phyloP scores from a whole-genome alignment of 75 land plant species.

The Chamaecyparis obtusa region DNA sequence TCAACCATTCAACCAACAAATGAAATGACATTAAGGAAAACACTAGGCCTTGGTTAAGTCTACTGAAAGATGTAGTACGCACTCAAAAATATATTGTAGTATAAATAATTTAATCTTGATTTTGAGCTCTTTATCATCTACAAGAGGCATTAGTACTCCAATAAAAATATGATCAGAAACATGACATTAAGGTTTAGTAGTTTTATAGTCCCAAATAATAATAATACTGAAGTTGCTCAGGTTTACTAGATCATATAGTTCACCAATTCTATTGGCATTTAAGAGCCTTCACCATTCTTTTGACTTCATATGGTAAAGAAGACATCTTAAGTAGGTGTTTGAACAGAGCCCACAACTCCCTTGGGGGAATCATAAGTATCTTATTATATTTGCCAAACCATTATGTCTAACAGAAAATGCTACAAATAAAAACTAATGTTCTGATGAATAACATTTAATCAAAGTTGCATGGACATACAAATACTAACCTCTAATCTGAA shows the following conservation, averaged over 20 bases:
- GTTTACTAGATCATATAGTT: no score
- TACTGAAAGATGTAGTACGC: background rate
- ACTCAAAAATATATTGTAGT: background rate
- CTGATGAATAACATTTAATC: background rate
- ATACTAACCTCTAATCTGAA: no score
- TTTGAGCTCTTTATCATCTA: background rate
- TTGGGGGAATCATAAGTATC: background rate
- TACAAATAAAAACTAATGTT: background rate
- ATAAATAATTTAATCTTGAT: no score
- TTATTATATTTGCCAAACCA: background rate
- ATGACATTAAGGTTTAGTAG: no score
- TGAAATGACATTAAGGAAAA: background rate
- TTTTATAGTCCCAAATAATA: no score
- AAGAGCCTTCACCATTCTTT: no score
- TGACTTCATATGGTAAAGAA: no score
- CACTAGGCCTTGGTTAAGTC: background rate
- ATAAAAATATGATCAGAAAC: background rate
- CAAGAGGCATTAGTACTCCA: background rate
- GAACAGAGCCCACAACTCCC: background rate
- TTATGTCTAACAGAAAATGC: background rate
- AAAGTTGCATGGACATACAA: no score
- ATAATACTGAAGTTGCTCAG: background rate
- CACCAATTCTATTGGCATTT: background rate
- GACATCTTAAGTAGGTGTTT: background rate
- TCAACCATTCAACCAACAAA: background rate